Conservation (phyloP, 495 filamentous ascomycete species). For the Articulospora tetracladia region DNA sequence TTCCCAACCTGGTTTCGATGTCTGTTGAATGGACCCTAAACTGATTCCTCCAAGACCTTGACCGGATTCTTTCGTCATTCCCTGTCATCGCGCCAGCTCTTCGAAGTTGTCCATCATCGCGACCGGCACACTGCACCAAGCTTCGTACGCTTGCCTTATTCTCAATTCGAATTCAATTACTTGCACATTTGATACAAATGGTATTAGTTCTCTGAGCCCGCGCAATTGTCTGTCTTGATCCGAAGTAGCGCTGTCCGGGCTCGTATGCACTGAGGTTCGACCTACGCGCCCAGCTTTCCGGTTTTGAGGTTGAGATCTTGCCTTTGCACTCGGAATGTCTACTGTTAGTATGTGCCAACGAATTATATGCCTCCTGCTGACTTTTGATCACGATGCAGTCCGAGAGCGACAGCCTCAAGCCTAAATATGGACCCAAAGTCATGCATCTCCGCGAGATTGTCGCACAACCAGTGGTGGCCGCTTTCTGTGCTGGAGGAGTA, state of each 20-base stretch:
- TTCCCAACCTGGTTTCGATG: slow-evolving; percentile 1
- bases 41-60: slow-evolving; percentile 18
- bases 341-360: slow-evolving; percentile 8
- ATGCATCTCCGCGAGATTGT: slow-evolving; percentile 43
- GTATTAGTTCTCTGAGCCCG: not conserved
- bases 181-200: slow-evolving; percentile 9
- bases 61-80: not conserved
- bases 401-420: slow-evolving; percentile 17
- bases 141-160: not conserved
- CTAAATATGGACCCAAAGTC: slow-evolving; percentile 25
- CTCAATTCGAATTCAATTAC: not conserved
- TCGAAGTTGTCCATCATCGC: not conserved
- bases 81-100: not conserved
- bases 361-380: not conserved
- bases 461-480: slow-evolving; percentile 77
- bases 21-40: slow-evolving; percentile 23
- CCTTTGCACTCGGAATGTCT: slow-evolving; percentile 16
- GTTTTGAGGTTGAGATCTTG: not conserved
- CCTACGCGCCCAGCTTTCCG: slow-evolving; percentile 11
- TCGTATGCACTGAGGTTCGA: slow-evolving; percentile 10
- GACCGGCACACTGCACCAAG: not conserved
- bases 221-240: slow-evolving; percentile 11
- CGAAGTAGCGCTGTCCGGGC: slow-evolving; percentile 2
- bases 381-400: slow-evolving; percentile 14
- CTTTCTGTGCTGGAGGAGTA: slow-evolving; percentile 93